A percentile compares a stretch with the other conserved stretches of the same genome.
Conservation (phyloP, 257 asterid genomes). For the Orobanche coerulescens region DNA sequence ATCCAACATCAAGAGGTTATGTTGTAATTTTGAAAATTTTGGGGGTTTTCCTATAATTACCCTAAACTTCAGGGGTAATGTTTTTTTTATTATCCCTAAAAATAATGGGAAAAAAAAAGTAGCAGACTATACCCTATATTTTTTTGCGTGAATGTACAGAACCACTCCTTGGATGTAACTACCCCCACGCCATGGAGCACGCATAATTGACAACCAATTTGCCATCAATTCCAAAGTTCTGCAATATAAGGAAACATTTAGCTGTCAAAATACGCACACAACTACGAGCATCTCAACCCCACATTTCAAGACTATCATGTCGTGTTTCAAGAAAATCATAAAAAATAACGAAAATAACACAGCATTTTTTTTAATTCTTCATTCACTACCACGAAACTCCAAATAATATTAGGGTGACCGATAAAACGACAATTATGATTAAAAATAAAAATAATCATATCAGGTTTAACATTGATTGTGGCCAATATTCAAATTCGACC, state of each 20-base stretch:
- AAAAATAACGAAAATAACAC: neutral
- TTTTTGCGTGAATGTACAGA: neutral
- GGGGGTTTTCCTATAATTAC: too few species aligned
- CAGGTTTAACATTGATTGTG: neutral
- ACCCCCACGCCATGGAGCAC: slow-evolving; percentile 99
- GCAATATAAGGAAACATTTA: slow-evolving; percentile 24
- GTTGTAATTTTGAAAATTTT: too few species aligned
- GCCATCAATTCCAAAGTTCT: slow-evolving; percentile 93
- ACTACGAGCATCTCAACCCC: slow-evolving; percentile 14
- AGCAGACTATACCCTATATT: slow-evolving; percentile 19
- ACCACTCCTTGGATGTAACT: slow-evolving; percentile 22
- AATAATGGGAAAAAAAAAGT: neutral
- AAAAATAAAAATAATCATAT: neutral
- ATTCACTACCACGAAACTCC: neutral
- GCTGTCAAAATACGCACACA: neutral
- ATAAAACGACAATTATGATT: slow-evolving; percentile 1
- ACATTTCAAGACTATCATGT: neutral
- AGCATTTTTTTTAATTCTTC: neutral
- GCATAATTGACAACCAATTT: slow-evolving; percentile 91
- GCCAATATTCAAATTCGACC: slow-evolving; percentile 5
- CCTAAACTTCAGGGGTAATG: too few species aligned
- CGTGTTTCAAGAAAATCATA: neutral
- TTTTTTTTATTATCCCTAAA: too few species aligned
- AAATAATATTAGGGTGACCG: neutral
- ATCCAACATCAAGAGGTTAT: too few species aligned